These are phyloP conservation scores for Alternaria sp. DNA, from an alignment of 2,329 filamentous ascomycete species.

Conservation along the genomic window DNA sequence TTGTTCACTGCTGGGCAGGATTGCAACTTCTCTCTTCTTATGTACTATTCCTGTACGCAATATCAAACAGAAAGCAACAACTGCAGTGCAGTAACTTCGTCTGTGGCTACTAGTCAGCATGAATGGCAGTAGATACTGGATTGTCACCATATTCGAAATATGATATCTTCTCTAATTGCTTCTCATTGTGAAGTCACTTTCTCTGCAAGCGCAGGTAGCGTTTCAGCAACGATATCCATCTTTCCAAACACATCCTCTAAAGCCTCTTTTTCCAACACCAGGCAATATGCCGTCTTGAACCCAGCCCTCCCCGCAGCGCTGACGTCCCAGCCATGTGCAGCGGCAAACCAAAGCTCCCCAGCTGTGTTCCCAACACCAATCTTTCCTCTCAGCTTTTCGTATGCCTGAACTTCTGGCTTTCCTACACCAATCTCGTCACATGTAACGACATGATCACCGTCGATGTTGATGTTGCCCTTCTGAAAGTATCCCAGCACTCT, in stretches of 20 bases:
- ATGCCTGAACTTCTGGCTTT: constrained; percentile 61
- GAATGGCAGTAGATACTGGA: too few relatives aligned
- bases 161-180: too few relatives aligned
- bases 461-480: constrained; percentile 60
- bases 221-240: constrained; percentile 62
- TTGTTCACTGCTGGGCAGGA: too few relatives aligned
- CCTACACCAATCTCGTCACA: constrained; percentile 61
- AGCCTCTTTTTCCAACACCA: constrained; percentile 62
- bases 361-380: constrained; percentile 47
- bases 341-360: constrained; percentile 63
- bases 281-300: constrained; percentile 64
- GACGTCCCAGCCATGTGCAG: constrained; percentile 69
- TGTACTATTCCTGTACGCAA: too few relatives aligned
- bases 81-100: too few relatives aligned
- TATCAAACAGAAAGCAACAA: too few relatives aligned
- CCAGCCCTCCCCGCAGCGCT: constrained; percentile 61
- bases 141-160: too few relatives aligned
- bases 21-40: too few relatives aligned
- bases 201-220: constrained; percentile 59
- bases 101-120: too few relatives aligned
- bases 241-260: constrained; percentile 61
- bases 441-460: constrained; percentile 60
- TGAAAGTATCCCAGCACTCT: constrained; percentile 64
- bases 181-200: not conserved
- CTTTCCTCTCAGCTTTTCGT: constrained; percentile 55